A percentile compares a stretch with the other conserved stretches of the same genome.
phyloP scores from a whole-genome alignment of 2,329 filamentous ascomycete species.

The Stemphylium beticola region DNA sequence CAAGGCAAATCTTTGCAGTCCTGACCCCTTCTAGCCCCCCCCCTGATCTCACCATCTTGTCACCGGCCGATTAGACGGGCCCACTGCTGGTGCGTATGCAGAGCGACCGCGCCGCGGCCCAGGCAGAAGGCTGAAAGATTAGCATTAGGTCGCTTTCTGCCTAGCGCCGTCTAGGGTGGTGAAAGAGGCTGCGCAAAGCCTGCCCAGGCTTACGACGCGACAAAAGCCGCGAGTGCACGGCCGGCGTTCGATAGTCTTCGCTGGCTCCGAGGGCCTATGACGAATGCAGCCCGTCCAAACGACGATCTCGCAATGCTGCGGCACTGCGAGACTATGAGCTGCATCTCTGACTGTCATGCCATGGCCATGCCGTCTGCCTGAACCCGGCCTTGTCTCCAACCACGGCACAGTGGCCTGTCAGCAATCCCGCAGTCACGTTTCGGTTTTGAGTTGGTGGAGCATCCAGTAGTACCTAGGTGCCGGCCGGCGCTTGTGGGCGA shows the following conservation, averaged over 20 bases:
- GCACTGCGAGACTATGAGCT: conserved; percentile 25
- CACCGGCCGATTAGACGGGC: conserved; percentile 13
- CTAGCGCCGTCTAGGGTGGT: conserved; percentile 22
- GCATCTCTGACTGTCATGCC: conserved; percentile 41
- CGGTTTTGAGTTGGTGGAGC: conserved; percentile 42
- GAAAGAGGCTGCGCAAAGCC: conserved; percentile 16
- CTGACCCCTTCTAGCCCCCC: not conserved
- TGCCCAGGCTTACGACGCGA: conserved; percentile 43
- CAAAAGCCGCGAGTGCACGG: conserved; percentile 37
- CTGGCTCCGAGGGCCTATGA: conserved; percentile 39
- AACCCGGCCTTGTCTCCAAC: conserved; percentile 30
- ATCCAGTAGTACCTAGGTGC: conserved; percentile 2
- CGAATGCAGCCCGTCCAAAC: conserved; percentile 38
- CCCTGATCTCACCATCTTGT: conserved; percentile 19
- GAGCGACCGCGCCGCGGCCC: conserved; percentile 37
- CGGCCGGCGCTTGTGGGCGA: conserved; percentile 22
- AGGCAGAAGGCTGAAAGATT: conserved; percentile 33
- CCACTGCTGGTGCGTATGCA: conserved; percentile 12
- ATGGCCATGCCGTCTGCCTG: conserved; percentile 27
- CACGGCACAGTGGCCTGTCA: conserved; percentile 26
- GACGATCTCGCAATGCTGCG: conserved; percentile 44
- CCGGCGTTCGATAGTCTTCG: conserved; percentile 45
- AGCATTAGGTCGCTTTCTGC: conserved; percentile 23
- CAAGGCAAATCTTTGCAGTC: too few relatives aligned
- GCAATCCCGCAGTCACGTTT: conserved; percentile 38